Evolutionary conservation across 176 grass and related monocot genomes (phyloP), one percentile per base, ranked within the genome.

Genomic region (Hordeum marinum): DNA sequence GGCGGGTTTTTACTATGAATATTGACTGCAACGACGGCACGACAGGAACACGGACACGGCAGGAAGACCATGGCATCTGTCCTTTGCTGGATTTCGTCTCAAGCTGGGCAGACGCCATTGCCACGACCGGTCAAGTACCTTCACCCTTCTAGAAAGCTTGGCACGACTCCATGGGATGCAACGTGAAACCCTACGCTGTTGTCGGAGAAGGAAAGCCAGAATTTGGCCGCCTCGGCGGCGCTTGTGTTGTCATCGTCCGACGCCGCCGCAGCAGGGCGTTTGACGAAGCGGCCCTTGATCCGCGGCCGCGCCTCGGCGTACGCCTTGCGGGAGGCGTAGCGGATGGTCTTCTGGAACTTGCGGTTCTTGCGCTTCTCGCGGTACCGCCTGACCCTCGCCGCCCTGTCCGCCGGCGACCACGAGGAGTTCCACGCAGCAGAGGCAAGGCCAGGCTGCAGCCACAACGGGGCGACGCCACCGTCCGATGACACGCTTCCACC

Each of bases 251-350:
- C 79, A 41, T 12, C 27, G n/a, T 31, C 50, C 0, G 81, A 3
- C 21, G 17, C 24, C 21, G 42, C 12, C 27, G 39, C 11, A 8
- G 27, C 11, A 32, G 55, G 39, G 41, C 90, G 64, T 70, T 91
- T 94, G 62, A 84, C 87, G 71, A 97, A 97, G 78, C 92, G 90
- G 68, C 94, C 94, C 74, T 93, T 93, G 86, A 97, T 87, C 85
- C 94, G 78, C 0, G 90, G 91, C 18, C 89, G 82, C 58, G 82
- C 79, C 80, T 97, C 94, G 52, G 91, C 91, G 71, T 97, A 93
- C 23, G 75, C 89, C 91, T 94, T 97, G 83, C 94, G 86, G 31
- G 91, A 91, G 36, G 75, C 88, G 85, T 90, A 95, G 13, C 93
- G 88, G 85, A 92, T 86, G 29, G 93, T 95, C 88, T 95, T 95